phyloP scores from a whole-genome alignment of 257 asterid species.

The Gentiana straminea region DNA sequence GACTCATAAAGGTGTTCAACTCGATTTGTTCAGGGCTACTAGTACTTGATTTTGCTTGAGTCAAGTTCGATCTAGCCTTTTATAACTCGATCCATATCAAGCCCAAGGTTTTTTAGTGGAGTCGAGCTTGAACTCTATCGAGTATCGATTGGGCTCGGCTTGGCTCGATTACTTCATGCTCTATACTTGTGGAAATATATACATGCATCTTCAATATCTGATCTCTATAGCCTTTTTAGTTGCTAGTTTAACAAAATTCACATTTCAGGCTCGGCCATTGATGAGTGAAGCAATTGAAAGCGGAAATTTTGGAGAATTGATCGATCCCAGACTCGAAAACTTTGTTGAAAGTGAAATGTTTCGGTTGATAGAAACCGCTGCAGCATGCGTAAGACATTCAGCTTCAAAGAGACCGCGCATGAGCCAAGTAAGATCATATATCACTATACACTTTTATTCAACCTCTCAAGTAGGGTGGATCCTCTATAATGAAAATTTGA shows the following conservation, averaged over 20 bases:
- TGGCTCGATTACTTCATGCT: too few species aligned
- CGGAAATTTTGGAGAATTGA: conserved; percentile 43
- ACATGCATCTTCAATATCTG: too few species aligned
- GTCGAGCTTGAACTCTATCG: too few species aligned
- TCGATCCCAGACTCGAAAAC: conserved; percentile 49
- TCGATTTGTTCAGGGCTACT: too few species aligned
- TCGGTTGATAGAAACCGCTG: conserved; percentile 85
- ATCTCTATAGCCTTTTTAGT: background rate
- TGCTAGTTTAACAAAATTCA: background rate
- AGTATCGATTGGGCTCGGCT: too few species aligned
- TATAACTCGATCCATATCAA: too few species aligned
- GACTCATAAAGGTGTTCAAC: too few species aligned
- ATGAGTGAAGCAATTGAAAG: conserved; percentile 57
- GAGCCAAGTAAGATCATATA: conserved; percentile 46
- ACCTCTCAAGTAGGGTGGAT: background rate
- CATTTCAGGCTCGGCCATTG: conserved; percentile 72
- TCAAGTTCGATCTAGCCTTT: too few species aligned
- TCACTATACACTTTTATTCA: background rate
- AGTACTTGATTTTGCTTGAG: too few species aligned
- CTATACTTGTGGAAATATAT: too few species aligned
- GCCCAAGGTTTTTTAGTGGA: too few species aligned
- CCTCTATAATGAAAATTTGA: background rate
- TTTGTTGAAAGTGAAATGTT: conserved; percentile 57
- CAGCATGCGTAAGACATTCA: conserved; percentile 79
- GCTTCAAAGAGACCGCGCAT: conserved; percentile 70